Percentiles rank a stretch among this genome's conserved stretches.
Evolutionary conservation across 208 protist species (phyloP).

Genomic region (Acanthamoeba royreba): DNA sequence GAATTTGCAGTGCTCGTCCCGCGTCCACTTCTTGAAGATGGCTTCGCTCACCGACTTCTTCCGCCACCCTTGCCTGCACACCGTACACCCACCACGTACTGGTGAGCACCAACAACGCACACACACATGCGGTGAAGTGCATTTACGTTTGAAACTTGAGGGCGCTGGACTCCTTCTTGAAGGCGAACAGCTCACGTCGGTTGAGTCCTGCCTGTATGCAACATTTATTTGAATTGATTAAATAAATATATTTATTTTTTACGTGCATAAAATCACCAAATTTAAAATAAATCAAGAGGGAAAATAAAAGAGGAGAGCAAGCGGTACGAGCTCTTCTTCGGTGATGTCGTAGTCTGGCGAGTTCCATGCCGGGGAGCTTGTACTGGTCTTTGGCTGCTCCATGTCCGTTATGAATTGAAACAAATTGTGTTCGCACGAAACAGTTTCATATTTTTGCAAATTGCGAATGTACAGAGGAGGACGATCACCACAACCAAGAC

Average conservation of each 20-base stretch:
- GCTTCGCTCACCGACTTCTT: not conserved
- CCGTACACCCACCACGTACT: not conserved
- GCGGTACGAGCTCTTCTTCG: not conserved
- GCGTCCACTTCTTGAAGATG: conserved; percentile 10
- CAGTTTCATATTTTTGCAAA: too few species aligned
- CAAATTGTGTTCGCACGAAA: too few species aligned
- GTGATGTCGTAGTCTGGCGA: not conserved
- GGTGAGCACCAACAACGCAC: not conserved
- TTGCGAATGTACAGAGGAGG: too few species aligned
- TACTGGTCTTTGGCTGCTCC: too few species aligned
- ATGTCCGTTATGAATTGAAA: too few species aligned
- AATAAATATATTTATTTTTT: not conserved
- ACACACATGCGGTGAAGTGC: not conserved
- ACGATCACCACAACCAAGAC: conserved; percentile 6
- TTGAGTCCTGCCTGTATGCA: not conserved
- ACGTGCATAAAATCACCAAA: too few species aligned
- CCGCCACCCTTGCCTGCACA: not conserved
- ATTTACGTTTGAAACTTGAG: not conserved
- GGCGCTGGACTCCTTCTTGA: not conserved
- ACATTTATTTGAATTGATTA: not conserved
- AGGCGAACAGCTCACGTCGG: not conserved
- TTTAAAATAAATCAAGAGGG: not conserved
- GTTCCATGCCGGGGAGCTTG: too few species aligned
- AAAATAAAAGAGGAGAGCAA: not conserved
- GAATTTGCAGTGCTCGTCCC: not conserved